Conservation (phyloP, 2,329 filamentous ascomycete genomes). For the Dothistroma pini region DNA sequence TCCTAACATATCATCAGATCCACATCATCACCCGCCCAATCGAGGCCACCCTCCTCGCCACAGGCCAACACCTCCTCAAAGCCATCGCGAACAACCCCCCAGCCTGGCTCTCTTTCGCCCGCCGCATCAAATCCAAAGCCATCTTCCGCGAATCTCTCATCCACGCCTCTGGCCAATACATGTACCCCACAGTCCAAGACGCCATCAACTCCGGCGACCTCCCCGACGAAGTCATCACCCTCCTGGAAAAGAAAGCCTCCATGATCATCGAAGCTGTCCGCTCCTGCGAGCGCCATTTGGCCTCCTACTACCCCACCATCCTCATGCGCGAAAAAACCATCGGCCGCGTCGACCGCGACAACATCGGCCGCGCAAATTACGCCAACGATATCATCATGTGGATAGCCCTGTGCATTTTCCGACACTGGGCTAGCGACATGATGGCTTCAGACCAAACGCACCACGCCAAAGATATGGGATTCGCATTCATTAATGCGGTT, state of each 20-base stretch:
- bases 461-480: constrained; percentile 44
- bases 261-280: constrained; percentile 30
- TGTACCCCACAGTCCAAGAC: constrained; percentile 23
- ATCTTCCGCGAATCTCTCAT: constrained; percentile 47
- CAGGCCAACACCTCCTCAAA: constrained; percentile 45
- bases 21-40: constrained; percentile 44
- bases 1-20: constrained; percentile 19
- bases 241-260: constrained; percentile 34
- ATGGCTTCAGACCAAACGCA: constrained; percentile 40
- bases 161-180: constrained; percentile 44
- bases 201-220: constrained; percentile 24
- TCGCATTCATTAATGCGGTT: constrained; percentile 43
- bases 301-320: constrained; percentile 35
- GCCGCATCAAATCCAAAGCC: constrained; percentile 44
- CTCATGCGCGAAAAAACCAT: constrained; percentile 27
- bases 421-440: constrained; percentile 45
- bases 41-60: constrained; percentile 47
- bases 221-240: constrained; percentile 15
- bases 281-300: constrained; percentile 31
- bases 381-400: constrained; percentile 50
- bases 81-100: constrained; percentile 43
- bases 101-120: constrained; percentile 46
- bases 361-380: constrained; percentile 43
- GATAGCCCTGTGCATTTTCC: constrained; percentile 48
- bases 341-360: constrained; percentile 31